Base-by-base conservation (phyloP, 2,329 filamentous ascomycete species). In the Nemania sp. region DNA sequence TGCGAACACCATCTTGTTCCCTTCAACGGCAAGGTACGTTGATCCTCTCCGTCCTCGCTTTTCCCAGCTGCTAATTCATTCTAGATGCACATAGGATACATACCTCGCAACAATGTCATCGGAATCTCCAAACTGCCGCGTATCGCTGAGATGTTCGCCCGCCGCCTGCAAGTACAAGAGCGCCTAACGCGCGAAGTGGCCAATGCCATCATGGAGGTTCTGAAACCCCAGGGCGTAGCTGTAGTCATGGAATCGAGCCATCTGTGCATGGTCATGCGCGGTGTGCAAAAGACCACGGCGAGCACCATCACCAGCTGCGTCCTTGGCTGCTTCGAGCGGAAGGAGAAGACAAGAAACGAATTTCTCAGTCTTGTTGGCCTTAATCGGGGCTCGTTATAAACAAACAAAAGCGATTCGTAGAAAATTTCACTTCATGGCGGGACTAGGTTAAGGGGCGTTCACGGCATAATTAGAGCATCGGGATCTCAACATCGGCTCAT, bases 21-120 rank as follows among this genome's bases (percentile, higher is more conserved):
- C 0, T 99, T 99, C 67, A 93, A 84, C 3, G 94, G 94, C 66
- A 97, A 96, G 83, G 90, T 92, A 77, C 44, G 70, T 58, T 20
- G n/a, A 6, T 7, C 31, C 17, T 20, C 17, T n/a, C 15, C 39
- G 28, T 6, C n/a, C n/a, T 28, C 22, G 2, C 15, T 22, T 14
- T n/a, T 23, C 20, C 23, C 15, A 6, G 11, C 20, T 3, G 39
- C 45, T 57, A 44, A 58, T 20, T 28, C 22, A 12, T 46, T 5
- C 14, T 62, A 95, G 90, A 97, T 99, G 90, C 94, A 99, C 75
- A 97, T 99, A 65, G 94, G 92, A 54, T 99, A 99, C 74, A 97
- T 99, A 60, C 94, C 94, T 24, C 86, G 87, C 67, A 84, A 91
- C 69, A 86, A 92, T 54, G 77, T 99, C 47, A 91, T 99, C 58